These are phyloP conservation scores for Saccharomyces hybrid DNA, from an alignment of 1,139 yeast genomes.

Conservation along the genomic window DNA sequence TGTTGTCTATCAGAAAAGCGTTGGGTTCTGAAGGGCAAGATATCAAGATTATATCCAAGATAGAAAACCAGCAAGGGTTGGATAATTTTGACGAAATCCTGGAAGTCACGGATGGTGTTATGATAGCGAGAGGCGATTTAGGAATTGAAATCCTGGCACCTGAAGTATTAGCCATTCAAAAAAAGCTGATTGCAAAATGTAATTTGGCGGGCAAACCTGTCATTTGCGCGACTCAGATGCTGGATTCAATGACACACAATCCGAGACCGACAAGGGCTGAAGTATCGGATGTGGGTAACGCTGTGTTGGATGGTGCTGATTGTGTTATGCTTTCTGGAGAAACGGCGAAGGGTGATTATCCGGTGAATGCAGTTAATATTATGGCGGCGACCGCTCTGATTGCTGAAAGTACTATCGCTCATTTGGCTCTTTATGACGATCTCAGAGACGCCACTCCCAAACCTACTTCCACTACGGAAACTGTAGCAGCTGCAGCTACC, in stretches of 20 bases:
- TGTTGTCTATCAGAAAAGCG: slow-evolving; percentile 81
- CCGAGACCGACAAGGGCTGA: slow-evolving; percentile 99
- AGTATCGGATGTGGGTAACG: slow-evolving; percentile 98
- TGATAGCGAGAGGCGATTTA: slow-evolving; percentile 99
- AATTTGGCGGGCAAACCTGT: slow-evolving; percentile 99
- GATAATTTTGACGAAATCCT: slow-evolving; percentile 97
- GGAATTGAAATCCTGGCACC: slow-evolving; percentile 99
- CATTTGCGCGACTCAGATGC: slow-evolving; percentile 99
- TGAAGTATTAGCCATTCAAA: slow-evolving; percentile 96
- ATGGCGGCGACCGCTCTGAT: slow-evolving; percentile 96
- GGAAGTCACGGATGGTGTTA: slow-evolving; percentile 93
- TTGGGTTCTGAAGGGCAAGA: slow-evolving; percentile 95
- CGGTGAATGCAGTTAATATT: slow-evolving; percentile 93
- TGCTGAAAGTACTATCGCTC: slow-evolving; percentile 96
- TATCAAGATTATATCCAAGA: slow-evolving; percentile 92
- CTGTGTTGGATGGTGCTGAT: slow-evolving; percentile 98
- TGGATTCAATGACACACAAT: slow-evolving; percentile 98
- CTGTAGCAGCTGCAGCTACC: slow-evolving; percentile 95
- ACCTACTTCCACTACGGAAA: slow-evolving; percentile 92
- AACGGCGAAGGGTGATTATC: slow-evolving; percentile 99
- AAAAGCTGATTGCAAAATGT: slow-evolving; percentile 97
- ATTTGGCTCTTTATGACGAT: slow-evolving; percentile 80
- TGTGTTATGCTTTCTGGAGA: slow-evolving; percentile 99
- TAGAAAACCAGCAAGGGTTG: slow-evolving; percentile 99
- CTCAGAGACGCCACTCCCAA: slow-evolving; percentile 74